Evolutionary conservation across 2,329 filamentous ascomycete species (phyloP), one percentile per base, ranked within the genome.

Genomic region (Rugonectria rugulosa): DNA sequence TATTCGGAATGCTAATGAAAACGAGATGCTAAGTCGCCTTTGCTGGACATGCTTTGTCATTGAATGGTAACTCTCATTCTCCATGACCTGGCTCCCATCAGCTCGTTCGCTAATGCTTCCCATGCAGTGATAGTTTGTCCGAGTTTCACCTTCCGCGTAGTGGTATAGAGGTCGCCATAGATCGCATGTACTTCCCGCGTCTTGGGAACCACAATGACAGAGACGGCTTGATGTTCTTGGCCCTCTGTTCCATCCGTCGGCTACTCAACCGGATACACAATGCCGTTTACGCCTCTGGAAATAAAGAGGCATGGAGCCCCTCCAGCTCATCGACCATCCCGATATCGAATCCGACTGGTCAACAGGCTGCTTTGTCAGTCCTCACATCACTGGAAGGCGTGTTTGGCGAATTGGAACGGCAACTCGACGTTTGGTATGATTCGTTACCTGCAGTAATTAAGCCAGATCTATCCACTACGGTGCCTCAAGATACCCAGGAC

Each of bases 191-290:
- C 23, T 52, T 37, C 40, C 40, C 48, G 19, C 29, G 48, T 21
- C 24, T 52, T 6, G 40, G 27, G 2, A 44, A 36, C 12, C 48
- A 23, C 15, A 44, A 20, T 12, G 29, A 44, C 31, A 29, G 29
- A 2, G 48, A 52, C 29, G 29, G 48, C 19, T 17, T 51, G 8
- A 26, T 44, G 38, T 51, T 51, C 4, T 47, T 68, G 14, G 61
- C 63, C 11, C 51, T 64, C 20, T 63, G 64, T 42, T 65, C 64
- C 2, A 56, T 56, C 6, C 59, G 65, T 5, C 57, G 55, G 19
- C 61, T 68, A 12, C 58, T 68, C 14, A 67, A 68, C 20, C 60
- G 65, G 6, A 66, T 68, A 17, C 64, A 68, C 41, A 64, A 67
- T 29, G 49, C 58, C 17, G 50, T 66, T 26, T 66, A 51, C 40